A percentile compares a stretch with the other conserved stretches of the same genome.
These are phyloP conservation scores for Moricandia moricandioides DNA, from an alignment of 345 rosid genomes.

Conservation along the genomic window DNA sequence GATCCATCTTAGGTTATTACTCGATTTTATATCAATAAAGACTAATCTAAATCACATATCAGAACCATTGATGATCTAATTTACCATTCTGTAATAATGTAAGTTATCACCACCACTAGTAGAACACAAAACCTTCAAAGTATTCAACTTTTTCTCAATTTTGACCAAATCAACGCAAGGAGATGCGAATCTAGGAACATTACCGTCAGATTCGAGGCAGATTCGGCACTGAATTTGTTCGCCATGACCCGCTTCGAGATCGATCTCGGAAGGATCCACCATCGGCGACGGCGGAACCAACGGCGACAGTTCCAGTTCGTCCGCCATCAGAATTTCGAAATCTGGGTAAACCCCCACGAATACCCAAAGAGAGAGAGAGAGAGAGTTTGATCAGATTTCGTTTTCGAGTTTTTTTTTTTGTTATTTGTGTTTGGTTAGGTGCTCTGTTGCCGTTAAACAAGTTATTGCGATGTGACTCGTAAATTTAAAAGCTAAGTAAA, in stretches of 20 bases:
- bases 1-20: too few species aligned
- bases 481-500: too few species aligned
- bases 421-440: not conserved
- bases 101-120: too few species aligned
- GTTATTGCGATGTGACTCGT: constrained; percentile 14
- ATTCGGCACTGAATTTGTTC: constrained; percentile 99
- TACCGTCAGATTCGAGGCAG: constrained; percentile 99
- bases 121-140: not conserved
- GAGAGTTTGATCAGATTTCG: constrained; percentile 24
- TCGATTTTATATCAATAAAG: too few species aligned
- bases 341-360: constrained; percentile 19
- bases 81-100: constrained; percentile 1
- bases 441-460: constrained; percentile 28
- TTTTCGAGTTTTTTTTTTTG: not conserved
- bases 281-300: constrained; percentile 77
- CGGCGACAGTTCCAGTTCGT: constrained; percentile 62
- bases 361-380: not conserved
- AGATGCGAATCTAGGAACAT: constrained; percentile 15
- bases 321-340: constrained; percentile 47
- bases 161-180: constrained; percentile 1
- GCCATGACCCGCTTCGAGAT: constrained; percentile 95
- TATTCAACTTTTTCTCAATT: not conserved
- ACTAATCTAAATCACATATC: not conserved
- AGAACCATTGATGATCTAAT: not conserved
- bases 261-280: constrained; percentile 76